Evolutionary conservation across 2,329 filamentous ascomycete species (phyloP).

Genomic region (Aspergillus novofumigatus): DNA sequence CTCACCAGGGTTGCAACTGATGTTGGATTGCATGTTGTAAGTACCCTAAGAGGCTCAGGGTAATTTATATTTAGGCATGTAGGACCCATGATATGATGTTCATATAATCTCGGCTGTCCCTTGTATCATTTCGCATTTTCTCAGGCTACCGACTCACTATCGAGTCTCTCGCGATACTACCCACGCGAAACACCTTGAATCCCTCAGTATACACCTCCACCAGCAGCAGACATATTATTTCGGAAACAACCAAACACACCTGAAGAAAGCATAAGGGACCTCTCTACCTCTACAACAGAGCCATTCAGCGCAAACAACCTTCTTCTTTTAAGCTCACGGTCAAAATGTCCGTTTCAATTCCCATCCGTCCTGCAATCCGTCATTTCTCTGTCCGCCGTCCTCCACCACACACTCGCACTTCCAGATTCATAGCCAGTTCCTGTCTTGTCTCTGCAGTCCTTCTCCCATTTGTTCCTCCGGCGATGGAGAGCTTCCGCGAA

Average conservation of each 20-base stretch:
- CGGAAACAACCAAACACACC: background rate
- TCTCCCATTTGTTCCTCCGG: constrained; percentile 45
- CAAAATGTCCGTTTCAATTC: constrained; percentile 16
- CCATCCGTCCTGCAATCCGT: constrained; percentile 37
- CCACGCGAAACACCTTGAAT: background rate
- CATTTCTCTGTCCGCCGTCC: constrained; percentile 43
- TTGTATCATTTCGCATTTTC: no score
- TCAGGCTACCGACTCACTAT: no score
- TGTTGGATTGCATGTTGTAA: background rate
- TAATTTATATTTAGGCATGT: background rate
- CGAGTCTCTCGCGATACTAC: no score
- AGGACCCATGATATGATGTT: background rate
- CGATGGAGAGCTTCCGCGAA: constrained; percentile 43
- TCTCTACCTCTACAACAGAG: background rate
- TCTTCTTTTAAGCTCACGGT: background rate
- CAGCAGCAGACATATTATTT: background rate
- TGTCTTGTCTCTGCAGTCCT: constrained; percentile 42
- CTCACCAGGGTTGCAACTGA: background rate
- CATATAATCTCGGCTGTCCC: background rate
- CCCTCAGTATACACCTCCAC: background rate
- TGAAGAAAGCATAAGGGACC: background rate
- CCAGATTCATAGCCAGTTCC: constrained; percentile 38
- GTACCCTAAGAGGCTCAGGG: background rate
- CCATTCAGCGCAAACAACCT: background rate
- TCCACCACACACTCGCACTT: constrained; percentile 35